These are phyloP conservation scores for Geotrichum phurueaensis DNA, from an alignment of 1,139 yeast genomes.

Conservation along the genomic window DNA sequence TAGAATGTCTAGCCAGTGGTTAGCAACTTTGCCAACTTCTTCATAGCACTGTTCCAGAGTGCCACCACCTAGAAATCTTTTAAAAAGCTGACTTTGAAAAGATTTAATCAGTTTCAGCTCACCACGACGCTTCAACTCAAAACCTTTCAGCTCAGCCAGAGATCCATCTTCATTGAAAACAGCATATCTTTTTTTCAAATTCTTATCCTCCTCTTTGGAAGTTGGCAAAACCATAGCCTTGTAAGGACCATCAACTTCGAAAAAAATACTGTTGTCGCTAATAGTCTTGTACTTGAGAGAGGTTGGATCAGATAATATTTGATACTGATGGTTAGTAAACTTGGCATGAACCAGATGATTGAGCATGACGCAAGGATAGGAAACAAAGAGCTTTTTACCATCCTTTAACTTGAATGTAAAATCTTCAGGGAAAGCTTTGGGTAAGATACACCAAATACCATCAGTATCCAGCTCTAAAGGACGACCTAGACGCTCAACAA, in stretches of 20 bases:
- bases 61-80: conserved; percentile 79
- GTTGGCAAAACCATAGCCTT: conserved; percentile 97
- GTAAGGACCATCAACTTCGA: conserved; percentile 98
- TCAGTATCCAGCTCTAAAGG: conserved; percentile 97
- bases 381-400: conserved; percentile 71
- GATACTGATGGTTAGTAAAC: conserved; percentile 94
- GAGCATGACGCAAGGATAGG: conserved; percentile 95
- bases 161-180: conserved; percentile 94
- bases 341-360: conserved; percentile 85
- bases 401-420: conserved; percentile 62
- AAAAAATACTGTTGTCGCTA: conserved; percentile 91
- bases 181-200: conserved; percentile 92
- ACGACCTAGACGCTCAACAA: conserved; percentile 92
- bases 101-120: conserved; percentile 89
- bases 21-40: conserved; percentile 89
- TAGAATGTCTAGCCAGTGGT: conserved; percentile 91
- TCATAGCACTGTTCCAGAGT: conserved; percentile 73
- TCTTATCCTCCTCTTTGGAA: conserved; percentile 95
- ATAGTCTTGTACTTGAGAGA: conserved; percentile 64
- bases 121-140: conserved; percentile 94
- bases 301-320: conserved; percentile 67
- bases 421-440: conserved; percentile 88
- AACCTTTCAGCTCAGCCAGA: conserved; percentile 92
- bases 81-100: conserved; percentile 91
- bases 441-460: conserved; percentile 99